These are phyloP conservation scores for Saccharum spontaneum DNA, from an alignment of 176 grass and related monocot genomes.

Conservation along the genomic window DNA sequence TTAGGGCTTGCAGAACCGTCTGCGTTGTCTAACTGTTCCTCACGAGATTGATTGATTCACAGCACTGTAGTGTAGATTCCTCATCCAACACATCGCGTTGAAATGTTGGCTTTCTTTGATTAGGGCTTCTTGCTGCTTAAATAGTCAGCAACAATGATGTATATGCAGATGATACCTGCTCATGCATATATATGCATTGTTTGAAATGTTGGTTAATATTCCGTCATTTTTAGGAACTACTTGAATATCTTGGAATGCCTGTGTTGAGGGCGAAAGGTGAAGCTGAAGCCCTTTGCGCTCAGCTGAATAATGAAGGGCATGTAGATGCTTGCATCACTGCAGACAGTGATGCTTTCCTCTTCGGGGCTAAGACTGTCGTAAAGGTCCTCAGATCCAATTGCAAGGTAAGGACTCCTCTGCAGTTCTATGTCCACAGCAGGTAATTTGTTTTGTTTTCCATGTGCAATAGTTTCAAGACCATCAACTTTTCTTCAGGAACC, in stretches of 20 bases:
- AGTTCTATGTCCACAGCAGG: not conserved
- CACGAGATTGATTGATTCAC: constrained; percentile 23
- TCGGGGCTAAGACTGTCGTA: constrained; percentile 83
- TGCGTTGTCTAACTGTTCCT: constrained; percentile 46
- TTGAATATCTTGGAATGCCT: constrained; percentile 83
- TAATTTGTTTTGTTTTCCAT: constrained; percentile 4
- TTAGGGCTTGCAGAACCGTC: constrained; percentile 21
- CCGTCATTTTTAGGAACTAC: constrained; percentile 60
- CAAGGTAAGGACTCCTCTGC: constrained; percentile 50
- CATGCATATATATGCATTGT: constrained; percentile 40
- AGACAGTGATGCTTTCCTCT: constrained; percentile 94
- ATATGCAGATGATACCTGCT: constrained; percentile 31
- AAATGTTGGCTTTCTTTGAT: too few species aligned
- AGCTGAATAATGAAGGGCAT: constrained; percentile 74
- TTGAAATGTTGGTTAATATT: not conserved
- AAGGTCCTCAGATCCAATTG: constrained; percentile 78
- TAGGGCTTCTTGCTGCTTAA: constrained; percentile 10
- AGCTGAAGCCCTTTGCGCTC: constrained; percentile 91
- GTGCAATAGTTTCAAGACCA: not conserved
- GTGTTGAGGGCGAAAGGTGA: constrained; percentile 68
- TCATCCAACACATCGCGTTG: not conserved
- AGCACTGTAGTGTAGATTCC: constrained; percentile 5
- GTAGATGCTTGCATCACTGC: constrained; percentile 96
- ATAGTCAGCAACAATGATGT: constrained; percentile 27
- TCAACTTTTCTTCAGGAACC: constrained; percentile 66